These are phyloP conservation scores for Dacryopinax primogenitus DNA, from an alignment of 768 basidiomycete species.

Conservation along the genomic window DNA sequence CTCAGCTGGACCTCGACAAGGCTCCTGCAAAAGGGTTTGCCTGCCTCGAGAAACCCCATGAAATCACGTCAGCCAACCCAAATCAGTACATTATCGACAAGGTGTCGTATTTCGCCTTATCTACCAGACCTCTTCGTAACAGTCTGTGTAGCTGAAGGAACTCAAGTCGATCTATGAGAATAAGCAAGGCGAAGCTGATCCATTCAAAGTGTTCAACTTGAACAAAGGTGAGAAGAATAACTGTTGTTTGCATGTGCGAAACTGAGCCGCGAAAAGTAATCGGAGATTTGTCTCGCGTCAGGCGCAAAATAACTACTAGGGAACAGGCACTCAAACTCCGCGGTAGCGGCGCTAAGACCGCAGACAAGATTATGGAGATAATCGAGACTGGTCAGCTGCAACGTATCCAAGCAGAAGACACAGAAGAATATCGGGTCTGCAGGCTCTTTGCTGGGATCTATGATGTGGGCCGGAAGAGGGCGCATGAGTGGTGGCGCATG, in stretches of 20 bases:
- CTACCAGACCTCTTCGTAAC: neutral
- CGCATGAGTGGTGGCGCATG: constrained; percentile 56
- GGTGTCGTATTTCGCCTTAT: constrained; percentile 28
- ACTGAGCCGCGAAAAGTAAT: constrained; percentile 35
- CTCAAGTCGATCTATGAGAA: constrained; percentile 52
- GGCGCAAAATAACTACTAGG: constrained; percentile 43
- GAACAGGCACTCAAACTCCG: constrained; percentile 47
- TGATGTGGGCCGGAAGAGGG: constrained; percentile 61
- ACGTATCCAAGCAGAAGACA: constrained; percentile 54
- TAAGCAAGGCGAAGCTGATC: constrained; percentile 46
- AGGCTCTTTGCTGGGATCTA: constrained; percentile 67
- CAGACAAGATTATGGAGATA: constrained; percentile 75
- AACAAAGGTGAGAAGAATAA: constrained; percentile 40
- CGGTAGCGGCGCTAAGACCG: constrained; percentile 64
- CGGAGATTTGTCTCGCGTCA: constrained; percentile 41
- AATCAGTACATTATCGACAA: constrained; percentile 70
- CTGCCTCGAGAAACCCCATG: constrained; percentile 42
- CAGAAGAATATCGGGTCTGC: constrained; percentile 45
- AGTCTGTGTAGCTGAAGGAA: constrained; percentile 42
- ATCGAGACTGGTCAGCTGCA: constrained; percentile 56
- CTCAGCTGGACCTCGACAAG: neutral
- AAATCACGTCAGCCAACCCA: constrained; percentile 28
- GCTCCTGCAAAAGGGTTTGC: constrained; percentile 42
- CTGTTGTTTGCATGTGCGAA: neutral
- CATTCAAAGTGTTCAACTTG: constrained; percentile 55